phyloP scores from a whole-genome alignment of 371 early-diverging fungal species.

The Zychaea mexicana region DNA sequence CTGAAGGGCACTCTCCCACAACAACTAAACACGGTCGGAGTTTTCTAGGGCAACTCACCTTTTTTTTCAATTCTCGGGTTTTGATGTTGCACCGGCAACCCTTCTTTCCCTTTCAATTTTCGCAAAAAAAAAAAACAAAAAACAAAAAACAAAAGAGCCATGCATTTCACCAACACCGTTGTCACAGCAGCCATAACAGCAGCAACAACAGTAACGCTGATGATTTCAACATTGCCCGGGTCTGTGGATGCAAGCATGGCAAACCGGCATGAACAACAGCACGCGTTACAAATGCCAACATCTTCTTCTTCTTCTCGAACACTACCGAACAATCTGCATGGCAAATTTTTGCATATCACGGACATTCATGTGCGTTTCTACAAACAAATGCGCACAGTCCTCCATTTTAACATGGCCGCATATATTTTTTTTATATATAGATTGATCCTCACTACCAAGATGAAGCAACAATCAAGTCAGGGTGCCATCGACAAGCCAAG shows the following conservation, averaged over 20 bases:
- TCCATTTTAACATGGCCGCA: neutral
- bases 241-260: too few relatives aligned
- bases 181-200: neutral
- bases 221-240: too few relatives aligned
- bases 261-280: constrained; percentile 6
- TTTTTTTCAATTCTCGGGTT: neutral
- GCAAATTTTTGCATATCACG: constrained; percentile 66
- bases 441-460: constrained; percentile 50
- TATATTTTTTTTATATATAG: too few relatives aligned
- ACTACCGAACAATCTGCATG: constrained; percentile 19
- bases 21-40: neutral
- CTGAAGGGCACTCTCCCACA: too few relatives aligned
- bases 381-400: neutral
- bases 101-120: neutral
- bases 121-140: too few relatives aligned
- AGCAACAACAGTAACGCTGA: neutral
- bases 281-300: neutral
- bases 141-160: neutral
- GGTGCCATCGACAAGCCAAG: constrained; percentile 53
- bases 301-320: neutral
- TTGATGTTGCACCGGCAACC: neutral
- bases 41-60: neutral
- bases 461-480: constrained; percentile 54
- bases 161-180: neutral
- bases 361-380: constrained; percentile 54